Base-by-base conservation (phyloP, 2,329 filamentous ascomycete genomes). In the Pseudogymnoascus sp. region DNA sequence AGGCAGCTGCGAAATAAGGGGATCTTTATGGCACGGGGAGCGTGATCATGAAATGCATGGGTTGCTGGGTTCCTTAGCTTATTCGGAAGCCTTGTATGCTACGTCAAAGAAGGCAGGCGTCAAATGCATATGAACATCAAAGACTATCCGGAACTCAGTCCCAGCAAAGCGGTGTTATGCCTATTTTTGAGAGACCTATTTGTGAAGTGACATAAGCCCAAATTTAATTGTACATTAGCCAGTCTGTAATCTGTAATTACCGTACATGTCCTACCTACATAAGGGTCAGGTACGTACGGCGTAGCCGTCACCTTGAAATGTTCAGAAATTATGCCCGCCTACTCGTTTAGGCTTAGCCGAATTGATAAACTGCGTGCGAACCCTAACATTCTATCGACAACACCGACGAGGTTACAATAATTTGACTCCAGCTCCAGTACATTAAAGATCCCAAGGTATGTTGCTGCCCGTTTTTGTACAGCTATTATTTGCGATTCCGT, bases 1-100 rank as follows among this genome's bases (percentile, higher is more conserved):
- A 89, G 84, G 88, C 89, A 74, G 82, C 88, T 74, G 88, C 89
- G 79, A 91, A 89, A 81, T 77, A 75, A 67, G 77, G 62, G 37
- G 56, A 62, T 64, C 60, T 63, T 64, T 62, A 64, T 67, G 69
- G 64, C 63, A 67, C 70, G 69, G 68, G 72, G 73, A 79, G 76
- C 78, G 81, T 78, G 76, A 78, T 72, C 73, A 76, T 75, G 72
- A 77, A 50, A 65, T 71, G 76, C 78, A 79, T 77, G 77, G 79
- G 80, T 81, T 83, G 81, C 82, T 83, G 82, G 77, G 77, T 81
- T 82, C 79, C 77, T 81, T 81, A 83, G 77, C 77, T 79, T 77
- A 75, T 79, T 77, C 77, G 79, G 82, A 81, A 82, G 81, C 78
- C 81, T 82, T 85, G 81, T 86, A 84, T 85, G 83, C 85, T 83